Conservation (phyloP, 192 early-diverging fungal genomes). For the Chytriomyces confervae region DNA sequence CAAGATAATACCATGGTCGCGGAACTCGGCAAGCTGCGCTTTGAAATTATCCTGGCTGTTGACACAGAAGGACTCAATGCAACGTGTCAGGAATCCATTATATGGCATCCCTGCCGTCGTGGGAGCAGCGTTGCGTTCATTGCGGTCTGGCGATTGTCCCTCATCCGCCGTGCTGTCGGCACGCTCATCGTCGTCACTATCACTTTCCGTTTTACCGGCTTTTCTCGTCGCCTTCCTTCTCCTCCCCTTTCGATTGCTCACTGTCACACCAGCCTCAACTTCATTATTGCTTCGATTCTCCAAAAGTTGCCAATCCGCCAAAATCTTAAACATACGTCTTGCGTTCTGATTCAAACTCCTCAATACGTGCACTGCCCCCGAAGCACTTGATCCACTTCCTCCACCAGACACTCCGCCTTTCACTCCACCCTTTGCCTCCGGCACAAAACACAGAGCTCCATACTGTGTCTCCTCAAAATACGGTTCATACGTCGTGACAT, state of each 20-base stretch:
- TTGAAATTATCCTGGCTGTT: conserved; percentile 83
- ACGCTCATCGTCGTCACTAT: conserved; percentile 21
- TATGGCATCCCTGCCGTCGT: conserved; percentile 66
- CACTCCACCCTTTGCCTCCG: conserved; percentile 43
- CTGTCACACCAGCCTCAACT: conserved; percentile 21
- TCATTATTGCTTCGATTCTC: conserved; percentile 24
- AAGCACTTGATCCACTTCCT: neutral
- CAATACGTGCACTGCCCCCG: conserved; percentile 80
- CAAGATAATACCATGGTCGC: conserved; percentile 87
- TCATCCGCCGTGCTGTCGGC: conserved; percentile 27
- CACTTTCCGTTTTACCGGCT: conserved; percentile 17
- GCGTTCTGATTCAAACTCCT: conserved; percentile 83
- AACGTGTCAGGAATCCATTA: conserved; percentile 69
- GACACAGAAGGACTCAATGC: conserved; percentile 83
- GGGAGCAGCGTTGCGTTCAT: neutral
- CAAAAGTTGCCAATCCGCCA: conserved; percentile 82
- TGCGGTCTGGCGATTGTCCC: neutral
- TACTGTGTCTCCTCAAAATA: conserved; percentile 85
- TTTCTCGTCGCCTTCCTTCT: conserved; percentile 18
- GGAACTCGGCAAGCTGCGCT: conserved; percentile 91
- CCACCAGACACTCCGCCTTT: neutral
- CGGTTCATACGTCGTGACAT: conserved; percentile 82
- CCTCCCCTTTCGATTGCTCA: neutral
- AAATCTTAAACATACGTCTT: conserved; percentile 81
- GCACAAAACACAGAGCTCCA: conserved; percentile 71